Evolutionary conservation across 1,139 yeast genomes (phyloP), one percentile per base, ranked within the genome.

Genomic region (Chernovozyma sophiae-reginae): DNA sequence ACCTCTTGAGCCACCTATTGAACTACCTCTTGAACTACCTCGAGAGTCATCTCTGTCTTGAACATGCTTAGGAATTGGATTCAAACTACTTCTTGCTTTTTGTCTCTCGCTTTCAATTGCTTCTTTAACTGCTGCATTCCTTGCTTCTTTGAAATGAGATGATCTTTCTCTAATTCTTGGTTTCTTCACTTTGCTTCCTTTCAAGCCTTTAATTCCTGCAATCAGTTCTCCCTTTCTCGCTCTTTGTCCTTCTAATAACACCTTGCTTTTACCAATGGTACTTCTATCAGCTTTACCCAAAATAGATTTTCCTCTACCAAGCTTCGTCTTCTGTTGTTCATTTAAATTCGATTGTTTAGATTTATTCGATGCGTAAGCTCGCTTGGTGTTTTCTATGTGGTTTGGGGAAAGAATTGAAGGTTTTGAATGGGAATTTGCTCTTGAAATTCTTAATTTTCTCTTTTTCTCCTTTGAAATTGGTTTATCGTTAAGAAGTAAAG

Each of bases 221-320:
- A 77, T 72, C 42, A 63, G 68, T 34, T 66, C 76, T 30, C 89
- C 94, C 59, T 77, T 81, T 43, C 65, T 63, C n/a, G 96, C 89
- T 59, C 96, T 82, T 46, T 74, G 68, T 44, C 95, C 97, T 65
- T 90, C 98, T 30, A 62, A 53, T 36, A 81, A 62, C 36, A 68
- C 68, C 34, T 64, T 47, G 30, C 58, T 46, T 44, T 65, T 65
- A 34, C 83, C 86, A 13, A 79, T 74, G 26, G 82, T 72, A 25
- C 84, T 74, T 51, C 86, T 75, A 53, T 86, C 96, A 36, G 90
- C 86, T 55, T 81, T 85, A 37, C 95, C 94, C 36, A 89, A 70
- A 7, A 83, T 68, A 39, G 77, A 69, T 52, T 74, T 74, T 17
- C 94, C 95, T 56, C 96, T 76, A 31, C 96, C 96, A 29, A 86